Evolutionary conservation across 2,329 filamentous ascomycete genomes (phyloP).

Genomic region (Chrysosporium queenslandicum): DNA sequence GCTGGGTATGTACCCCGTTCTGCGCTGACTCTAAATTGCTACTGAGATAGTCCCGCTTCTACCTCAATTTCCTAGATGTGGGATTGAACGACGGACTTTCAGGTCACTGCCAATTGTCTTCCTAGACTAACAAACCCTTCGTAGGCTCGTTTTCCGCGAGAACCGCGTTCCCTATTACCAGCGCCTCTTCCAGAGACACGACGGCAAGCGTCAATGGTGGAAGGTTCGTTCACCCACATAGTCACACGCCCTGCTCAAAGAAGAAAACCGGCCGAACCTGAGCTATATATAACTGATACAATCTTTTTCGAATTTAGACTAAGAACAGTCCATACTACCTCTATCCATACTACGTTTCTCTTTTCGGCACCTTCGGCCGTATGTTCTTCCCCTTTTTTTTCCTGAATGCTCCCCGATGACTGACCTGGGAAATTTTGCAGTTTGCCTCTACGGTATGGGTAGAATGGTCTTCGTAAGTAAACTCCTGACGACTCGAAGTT

Average conservation of each 20-base stretch:
- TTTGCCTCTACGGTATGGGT: constrained; percentile 36
- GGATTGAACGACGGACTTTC: background rate
- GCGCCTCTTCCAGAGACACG: constrained; percentile 55
- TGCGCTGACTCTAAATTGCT: too few species aligned
- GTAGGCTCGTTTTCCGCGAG: constrained; percentile 50
- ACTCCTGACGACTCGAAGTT: constrained; percentile 15
- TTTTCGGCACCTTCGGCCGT: constrained; percentile 43
- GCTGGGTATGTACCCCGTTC: constrained; percentile 32
- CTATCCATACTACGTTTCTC: constrained; percentile 50
- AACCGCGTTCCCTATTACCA: constrained; percentile 61
- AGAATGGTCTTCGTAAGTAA: constrained; percentile 37
- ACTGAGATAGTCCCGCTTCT: background rate
- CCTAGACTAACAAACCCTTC: background rate
- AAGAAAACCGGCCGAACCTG: background rate
- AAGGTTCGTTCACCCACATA: constrained; percentile 44
- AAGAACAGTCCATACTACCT: constrained; percentile 48
- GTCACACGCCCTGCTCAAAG: background rate
- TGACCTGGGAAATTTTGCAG: constrained; percentile 13
- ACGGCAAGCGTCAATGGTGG: constrained; percentile 57
- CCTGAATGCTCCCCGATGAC: background rate
- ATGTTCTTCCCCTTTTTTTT: constrained; percentile 23
- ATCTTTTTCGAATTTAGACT: constrained; percentile 33
- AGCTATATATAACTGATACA: background rate
- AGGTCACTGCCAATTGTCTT: background rate
- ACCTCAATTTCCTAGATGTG: background rate